A percentile compares a stretch with the other conserved stretches of the same genome.
Evolutionary conservation across 208 protist genomes (phyloP).

Genomic region (Trypanosoma grayi): DNA sequence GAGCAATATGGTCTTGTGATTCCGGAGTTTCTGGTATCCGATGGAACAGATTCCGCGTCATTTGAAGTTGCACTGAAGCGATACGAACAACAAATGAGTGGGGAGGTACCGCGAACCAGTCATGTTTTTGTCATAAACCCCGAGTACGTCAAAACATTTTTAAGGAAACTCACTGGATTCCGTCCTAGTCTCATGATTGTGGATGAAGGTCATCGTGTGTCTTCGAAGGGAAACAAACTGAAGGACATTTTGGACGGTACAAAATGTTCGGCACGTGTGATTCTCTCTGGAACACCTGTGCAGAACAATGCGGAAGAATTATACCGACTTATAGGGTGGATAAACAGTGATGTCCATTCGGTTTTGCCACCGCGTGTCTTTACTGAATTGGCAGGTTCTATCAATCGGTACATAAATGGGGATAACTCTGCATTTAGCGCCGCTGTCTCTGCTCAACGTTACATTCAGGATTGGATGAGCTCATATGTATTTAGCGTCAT

Average conservation of each 20-base stretch:
- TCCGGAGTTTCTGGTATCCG: constrained; percentile 55
- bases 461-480: constrained; percentile 85
- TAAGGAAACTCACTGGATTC: constrained; percentile 49
- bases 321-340: constrained; percentile 81
- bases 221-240: constrained; percentile 61
- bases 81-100: constrained; percentile 51
- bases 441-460: constrained; percentile 63
- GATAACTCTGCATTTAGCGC: constrained; percentile 48
- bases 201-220: constrained; percentile 83
- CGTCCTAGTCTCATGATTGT: constrained; percentile 73
- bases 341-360: constrained; percentile 44
- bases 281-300: constrained; percentile 88
- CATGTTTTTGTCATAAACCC: constrained; percentile 81
- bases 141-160: constrained; percentile 58
- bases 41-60: constrained; percentile 29
- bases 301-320: constrained; percentile 87
- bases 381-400: constrained; percentile 43
- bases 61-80: constrained; percentile 48
- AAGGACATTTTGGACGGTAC: constrained; percentile 52
- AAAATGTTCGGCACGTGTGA: constrained; percentile 52
- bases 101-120: constrained; percentile 30
- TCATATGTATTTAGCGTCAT: constrained; percentile 85
- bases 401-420: constrained; percentile 75
- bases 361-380: constrained; percentile 59
- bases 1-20: constrained; percentile 57